Evolutionary conservation across 495 filamentous ascomycete genomes (phyloP).

Genomic region (Aspergillus baeticus): DNA sequence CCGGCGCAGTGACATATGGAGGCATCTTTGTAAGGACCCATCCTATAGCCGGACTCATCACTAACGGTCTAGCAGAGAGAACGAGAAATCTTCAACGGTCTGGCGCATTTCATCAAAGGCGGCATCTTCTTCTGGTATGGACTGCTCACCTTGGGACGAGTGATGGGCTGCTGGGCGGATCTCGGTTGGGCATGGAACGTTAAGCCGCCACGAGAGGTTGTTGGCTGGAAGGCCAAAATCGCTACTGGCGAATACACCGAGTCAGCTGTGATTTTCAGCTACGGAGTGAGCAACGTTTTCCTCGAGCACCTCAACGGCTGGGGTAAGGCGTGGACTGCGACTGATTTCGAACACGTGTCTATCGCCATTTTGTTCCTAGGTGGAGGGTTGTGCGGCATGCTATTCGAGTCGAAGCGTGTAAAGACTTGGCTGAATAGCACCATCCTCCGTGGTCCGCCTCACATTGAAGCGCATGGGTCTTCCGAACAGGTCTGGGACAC

Average conservation of each 20-base stretch:
- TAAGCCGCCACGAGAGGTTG: conserved; percentile 60
- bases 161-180: conserved; percentile 86
- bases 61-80: conserved; percentile 44
- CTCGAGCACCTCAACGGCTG: conserved; percentile 79
- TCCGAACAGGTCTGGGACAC: conserved; percentile 50
- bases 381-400: conserved; percentile 93
- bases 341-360: conserved; percentile 88
- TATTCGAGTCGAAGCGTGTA: conserved; percentile 76
- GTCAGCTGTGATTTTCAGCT: conserved; percentile 82
- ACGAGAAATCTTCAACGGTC: conserved; percentile 70
- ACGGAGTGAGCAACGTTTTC: conserved; percentile 88
- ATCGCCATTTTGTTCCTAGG: conserved; percentile 95
- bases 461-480: conserved; percentile 32
- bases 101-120: conserved; percentile 95
- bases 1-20: conserved; percentile 66
- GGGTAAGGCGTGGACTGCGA: conserved; percentile 68
- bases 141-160: conserved; percentile 81
- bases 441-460: conserved; percentile 39
- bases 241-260: conserved; percentile 86
- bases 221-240: conserved; percentile 62
- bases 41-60: background rate
- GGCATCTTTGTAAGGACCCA: conserved; percentile 65
- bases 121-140: conserved; percentile 98
- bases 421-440: conserved; percentile 70
- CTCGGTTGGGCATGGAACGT: conserved; percentile 97